A percentile compares a stretch with the other conserved stretches of the same genome.
phyloP scores from a whole-genome alignment of 176 grass and related monocot species.

The Zea luxurians region DNA sequence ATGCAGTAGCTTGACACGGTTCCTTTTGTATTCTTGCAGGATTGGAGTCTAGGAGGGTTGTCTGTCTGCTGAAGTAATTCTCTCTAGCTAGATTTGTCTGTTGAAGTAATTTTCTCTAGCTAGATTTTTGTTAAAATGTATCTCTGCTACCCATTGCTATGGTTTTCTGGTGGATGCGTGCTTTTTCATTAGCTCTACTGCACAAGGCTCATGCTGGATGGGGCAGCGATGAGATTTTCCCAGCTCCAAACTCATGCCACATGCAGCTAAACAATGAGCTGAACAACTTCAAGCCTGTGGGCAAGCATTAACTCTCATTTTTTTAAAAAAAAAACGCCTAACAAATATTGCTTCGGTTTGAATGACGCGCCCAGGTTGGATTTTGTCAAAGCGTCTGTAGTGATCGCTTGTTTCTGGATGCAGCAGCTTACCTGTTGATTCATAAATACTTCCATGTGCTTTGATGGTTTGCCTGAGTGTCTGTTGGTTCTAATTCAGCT shows the following conservation, averaged over 20 bases:
- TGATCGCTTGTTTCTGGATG: not conserved
- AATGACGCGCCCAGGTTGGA: not conserved
- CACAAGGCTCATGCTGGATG: not conserved
- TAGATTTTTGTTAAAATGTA: slow-evolving; percentile 13
- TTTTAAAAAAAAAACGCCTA: not conserved
- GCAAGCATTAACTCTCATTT: not conserved
- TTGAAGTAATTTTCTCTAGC: slow-evolving; percentile 31
- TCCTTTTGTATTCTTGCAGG: slow-evolving; percentile 21
- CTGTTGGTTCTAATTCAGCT: too few relatives aligned
- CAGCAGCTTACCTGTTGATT: too few relatives aligned
- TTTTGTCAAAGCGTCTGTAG: not conserved
- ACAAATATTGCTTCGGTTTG: not conserved
- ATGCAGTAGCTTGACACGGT: not conserved
- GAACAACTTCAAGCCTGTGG: not conserved
- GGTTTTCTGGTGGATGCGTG: too few relatives aligned
- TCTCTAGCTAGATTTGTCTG: slow-evolving; percentile 37
- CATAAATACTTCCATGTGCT: too few relatives aligned
- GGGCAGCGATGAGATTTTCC: not conserved
- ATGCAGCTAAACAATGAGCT: not conserved
- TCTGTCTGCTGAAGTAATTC: slow-evolving; percentile 32
- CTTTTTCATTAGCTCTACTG: not conserved
- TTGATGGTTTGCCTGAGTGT: too few relatives aligned
- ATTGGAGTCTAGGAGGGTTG: slow-evolving; percentile 1
- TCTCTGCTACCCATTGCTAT: too few relatives aligned
- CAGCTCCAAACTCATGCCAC: not conserved